These are phyloP conservation scores for Podaxis sp. DNA, from an alignment of 768 basidiomycete genomes.

Conservation along the genomic window DNA sequence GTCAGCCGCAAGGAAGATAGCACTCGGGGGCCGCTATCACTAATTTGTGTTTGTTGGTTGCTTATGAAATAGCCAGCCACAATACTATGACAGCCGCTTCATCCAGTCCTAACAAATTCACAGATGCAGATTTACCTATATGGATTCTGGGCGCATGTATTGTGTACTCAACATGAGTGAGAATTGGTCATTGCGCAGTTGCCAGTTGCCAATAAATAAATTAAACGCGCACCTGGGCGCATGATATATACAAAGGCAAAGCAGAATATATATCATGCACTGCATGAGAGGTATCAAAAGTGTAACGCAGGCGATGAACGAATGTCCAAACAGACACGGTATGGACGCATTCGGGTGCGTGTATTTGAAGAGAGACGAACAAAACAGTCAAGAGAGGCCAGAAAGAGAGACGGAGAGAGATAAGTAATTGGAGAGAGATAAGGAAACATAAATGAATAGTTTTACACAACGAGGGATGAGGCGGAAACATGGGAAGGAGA, in stretches of 20 bases:
- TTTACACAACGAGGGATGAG: conserved; percentile 16
- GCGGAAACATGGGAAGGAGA: conserved; percentile 14
- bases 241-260: conserved; percentile 29
- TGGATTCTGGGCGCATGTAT: background rate
- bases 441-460: conserved; percentile 16
- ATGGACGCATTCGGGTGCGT: background rate
- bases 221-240: conserved; percentile 29
- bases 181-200: background rate
- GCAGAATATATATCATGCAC: conserved; percentile 24
- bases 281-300: conserved; percentile 19
- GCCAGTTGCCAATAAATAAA: conserved; percentile 19
- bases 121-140: background rate
- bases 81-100: too few relatives aligned
- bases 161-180: background rate
- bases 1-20: too few relatives aligned
- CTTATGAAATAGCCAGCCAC: too few relatives aligned
- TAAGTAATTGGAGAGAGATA: conserved; percentile 14
- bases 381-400: conserved; percentile 15
- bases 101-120: background rate
- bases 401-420: conserved; percentile 14
- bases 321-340: background rate
- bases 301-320: conserved; percentile 21
- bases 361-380: conserved; percentile 15
- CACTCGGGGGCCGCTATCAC: too few relatives aligned
- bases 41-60: too few relatives aligned